phyloP scores from a whole-genome alignment of 2,329 filamentous ascomycete species.

The Hypocrella siamensis region DNA sequence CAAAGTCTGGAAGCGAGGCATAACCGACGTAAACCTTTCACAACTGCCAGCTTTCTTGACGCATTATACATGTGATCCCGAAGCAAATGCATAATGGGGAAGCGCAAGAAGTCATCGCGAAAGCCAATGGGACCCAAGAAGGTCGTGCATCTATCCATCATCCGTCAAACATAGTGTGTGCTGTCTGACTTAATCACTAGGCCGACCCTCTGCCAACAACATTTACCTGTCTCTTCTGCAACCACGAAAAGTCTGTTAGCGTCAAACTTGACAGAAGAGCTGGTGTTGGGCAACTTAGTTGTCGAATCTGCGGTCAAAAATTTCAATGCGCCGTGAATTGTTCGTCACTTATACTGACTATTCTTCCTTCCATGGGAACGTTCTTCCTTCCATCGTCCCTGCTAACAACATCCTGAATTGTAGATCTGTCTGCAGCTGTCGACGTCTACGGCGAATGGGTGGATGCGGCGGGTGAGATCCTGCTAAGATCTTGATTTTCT shows the following conservation, averaged over 20 bases:
- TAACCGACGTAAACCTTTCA: too few species aligned
- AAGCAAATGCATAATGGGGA: constrained; percentile 51
- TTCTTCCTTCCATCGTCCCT: too few species aligned
- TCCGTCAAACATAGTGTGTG: not conserved
- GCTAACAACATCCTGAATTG: constrained; percentile 5
- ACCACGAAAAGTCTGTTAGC: constrained; percentile 83
- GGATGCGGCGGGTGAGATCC: constrained; percentile 51
- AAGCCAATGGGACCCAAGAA: constrained; percentile 73
- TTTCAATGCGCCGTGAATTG: constrained; percentile 92
- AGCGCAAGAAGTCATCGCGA: constrained; percentile 82
- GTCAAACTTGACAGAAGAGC: constrained; percentile 91
- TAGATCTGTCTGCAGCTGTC: constrained; percentile 77
- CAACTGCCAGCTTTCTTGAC: too few species aligned
- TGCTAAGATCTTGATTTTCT: too few species aligned
- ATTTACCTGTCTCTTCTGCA: constrained; percentile 98
- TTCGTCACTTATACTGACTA: too few species aligned
- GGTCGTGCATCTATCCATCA: constrained; percentile 29
- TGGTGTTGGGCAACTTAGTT: constrained; percentile 70
- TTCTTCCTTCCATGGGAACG: too few species aligned
- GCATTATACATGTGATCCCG: too few species aligned
- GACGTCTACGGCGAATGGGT: constrained; percentile 99
- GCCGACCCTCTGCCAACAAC: constrained; percentile 58
- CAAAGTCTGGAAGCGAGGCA: too few species aligned
- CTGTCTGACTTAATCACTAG: constrained; percentile 18
- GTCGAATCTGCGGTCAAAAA: constrained; percentile 84